Evolutionary conservation across 2,329 filamentous ascomycete species (phyloP).

Genomic region (Aciculosporium take): DNA sequence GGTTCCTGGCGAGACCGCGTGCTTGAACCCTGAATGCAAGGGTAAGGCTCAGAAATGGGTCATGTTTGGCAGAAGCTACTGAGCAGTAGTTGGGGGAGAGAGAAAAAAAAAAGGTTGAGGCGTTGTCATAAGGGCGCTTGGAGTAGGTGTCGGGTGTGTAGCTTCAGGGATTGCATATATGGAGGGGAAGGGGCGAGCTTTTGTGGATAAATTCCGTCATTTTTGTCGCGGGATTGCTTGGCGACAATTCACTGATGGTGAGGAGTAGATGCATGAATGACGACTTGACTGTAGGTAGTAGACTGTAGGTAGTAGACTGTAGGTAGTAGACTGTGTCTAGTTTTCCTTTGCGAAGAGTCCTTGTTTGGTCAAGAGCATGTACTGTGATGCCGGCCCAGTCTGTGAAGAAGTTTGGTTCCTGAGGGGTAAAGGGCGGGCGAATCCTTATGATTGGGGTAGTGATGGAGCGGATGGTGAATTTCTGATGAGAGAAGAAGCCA

Average conservation of each 20-base stretch:
- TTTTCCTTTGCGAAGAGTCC: too few relatives aligned
- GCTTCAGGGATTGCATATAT: constrained; percentile 1
- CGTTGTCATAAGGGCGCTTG: constrained; percentile 3
- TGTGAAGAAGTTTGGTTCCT: too few relatives aligned
- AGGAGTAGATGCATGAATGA: not conserved
- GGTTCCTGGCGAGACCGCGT: constrained; percentile 71
- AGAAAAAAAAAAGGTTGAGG: not conserved
- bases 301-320: too few relatives aligned
- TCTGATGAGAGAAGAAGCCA: too few relatives aligned
- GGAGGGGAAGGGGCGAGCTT: not conserved
- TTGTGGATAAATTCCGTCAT: not conserved
- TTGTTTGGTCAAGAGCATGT: too few relatives aligned
- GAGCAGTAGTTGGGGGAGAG: constrained; percentile 10
- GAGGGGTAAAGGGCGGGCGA: too few relatives aligned
- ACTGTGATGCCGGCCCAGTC: too few relatives aligned
- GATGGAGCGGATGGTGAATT: too few relatives aligned
- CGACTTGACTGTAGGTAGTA: too few relatives aligned
- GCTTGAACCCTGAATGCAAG: constrained; percentile 76
- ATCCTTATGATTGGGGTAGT: too few relatives aligned
- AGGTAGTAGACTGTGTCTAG: too few relatives aligned
- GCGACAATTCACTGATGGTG: not conserved
- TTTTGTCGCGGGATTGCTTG: not conserved
- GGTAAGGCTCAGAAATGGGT: constrained; percentile 70
- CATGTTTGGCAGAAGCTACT: constrained; percentile 74
- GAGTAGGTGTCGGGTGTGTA: constrained; percentile 1